phyloP scores from a whole-genome alignment of 23 red algal genomes.

The Chondrus crispus region DNA sequence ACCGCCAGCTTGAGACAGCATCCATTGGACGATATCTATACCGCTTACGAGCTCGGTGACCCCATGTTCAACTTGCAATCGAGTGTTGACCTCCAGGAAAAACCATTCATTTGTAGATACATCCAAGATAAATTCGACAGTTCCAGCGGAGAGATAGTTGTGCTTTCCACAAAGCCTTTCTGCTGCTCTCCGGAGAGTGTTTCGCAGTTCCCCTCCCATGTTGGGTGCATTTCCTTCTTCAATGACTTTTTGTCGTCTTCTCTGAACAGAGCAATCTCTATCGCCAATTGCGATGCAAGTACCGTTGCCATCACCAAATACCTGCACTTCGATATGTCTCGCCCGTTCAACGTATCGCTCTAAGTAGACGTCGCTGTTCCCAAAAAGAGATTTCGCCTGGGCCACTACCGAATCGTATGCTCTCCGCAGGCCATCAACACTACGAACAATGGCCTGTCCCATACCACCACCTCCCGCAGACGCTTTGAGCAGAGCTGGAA shows the following conservation, averaged over 20 bases:
- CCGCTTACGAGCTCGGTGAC: conserved; percentile 77
- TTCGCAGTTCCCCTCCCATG: conserved; percentile 29
- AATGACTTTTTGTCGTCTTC: conserved; percentile 90
- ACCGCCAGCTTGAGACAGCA: conserved; percentile 42
- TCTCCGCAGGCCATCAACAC: background rate
- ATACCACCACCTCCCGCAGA: conserved; percentile 93
- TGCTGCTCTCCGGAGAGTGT: conserved; percentile 52
- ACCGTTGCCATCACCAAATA: conserved; percentile 78
- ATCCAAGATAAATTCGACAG: conserved; percentile 94
- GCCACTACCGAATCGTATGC: conserved; percentile 57
- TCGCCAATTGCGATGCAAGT: conserved; percentile 69
- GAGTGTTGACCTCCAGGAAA: conserved; percentile 96
- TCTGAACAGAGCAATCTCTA: conserved; percentile 93
- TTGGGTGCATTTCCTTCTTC: conserved; percentile 86
- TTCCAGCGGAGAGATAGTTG: conserved; percentile 79
- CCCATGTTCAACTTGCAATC: conserved; percentile 81
- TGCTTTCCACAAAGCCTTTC: conserved; percentile 42
- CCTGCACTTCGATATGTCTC: conserved; percentile 94
- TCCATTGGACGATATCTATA: conserved; percentile 85
- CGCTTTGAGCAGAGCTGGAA: conserved; percentile 86
- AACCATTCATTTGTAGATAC: conserved; percentile 43
- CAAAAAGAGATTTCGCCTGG: conserved; percentile 50
- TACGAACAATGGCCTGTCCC: conserved; percentile 73
- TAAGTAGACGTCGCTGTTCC: conserved; percentile 57
- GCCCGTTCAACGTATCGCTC: conserved; percentile 71